Percentiles rank a stretch among this genome's conserved stretches.
Evolutionary conservation across 768 basidiomycete species (phyloP).

Genomic region (Suillus tomentosus): DNA sequence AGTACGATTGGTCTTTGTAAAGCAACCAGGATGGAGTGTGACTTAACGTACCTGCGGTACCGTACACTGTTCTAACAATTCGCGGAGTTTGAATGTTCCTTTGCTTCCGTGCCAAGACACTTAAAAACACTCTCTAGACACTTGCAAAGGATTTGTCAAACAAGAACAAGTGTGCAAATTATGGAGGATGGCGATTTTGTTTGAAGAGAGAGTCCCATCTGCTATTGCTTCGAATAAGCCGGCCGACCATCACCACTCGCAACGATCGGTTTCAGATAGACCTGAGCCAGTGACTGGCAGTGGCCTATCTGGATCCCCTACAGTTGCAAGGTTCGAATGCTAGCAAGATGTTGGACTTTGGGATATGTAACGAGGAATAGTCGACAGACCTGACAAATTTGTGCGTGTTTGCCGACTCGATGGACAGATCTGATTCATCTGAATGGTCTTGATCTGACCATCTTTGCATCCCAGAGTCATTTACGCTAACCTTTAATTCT

Average conservation of each 20-base stretch:
- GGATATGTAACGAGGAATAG: not conserved
- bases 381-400: not conserved
- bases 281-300: not conserved
- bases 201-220: not conserved
- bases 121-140: not conserved
- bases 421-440: not conserved
- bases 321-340: not conserved
- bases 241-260: not conserved
- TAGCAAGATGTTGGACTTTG: not conserved
- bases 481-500: too few species aligned
- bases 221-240: not conserved
- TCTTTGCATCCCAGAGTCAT: too few species aligned
- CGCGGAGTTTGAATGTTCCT: not conserved
- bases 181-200: not conserved
- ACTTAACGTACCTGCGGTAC: too few species aligned
- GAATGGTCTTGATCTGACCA: too few species aligned
- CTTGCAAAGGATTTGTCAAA: not conserved
- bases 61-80: not conserved
- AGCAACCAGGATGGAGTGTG: not conserved
- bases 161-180: not conserved
- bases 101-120: conserved; percentile 4
- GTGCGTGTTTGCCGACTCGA: not conserved
- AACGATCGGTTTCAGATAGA: not conserved
- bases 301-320: not conserved
- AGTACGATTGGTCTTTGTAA: not conserved